These are phyloP conservation scores for Withania somnifera DNA, from an alignment of 305 asterid species.

Conservation along the genomic window DNA sequence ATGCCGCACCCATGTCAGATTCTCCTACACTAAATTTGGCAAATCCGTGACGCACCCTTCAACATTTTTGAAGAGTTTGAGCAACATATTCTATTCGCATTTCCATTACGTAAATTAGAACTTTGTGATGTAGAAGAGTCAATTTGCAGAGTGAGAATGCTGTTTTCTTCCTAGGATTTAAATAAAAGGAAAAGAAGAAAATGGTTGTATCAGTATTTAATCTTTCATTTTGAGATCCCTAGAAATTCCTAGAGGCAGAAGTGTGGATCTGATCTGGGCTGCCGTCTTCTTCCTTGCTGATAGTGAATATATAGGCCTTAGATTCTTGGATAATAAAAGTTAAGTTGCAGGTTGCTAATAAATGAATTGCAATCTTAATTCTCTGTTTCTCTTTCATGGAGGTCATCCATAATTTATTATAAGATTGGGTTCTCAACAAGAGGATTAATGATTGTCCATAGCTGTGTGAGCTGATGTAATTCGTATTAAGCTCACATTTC, in stretches of 20 bases:
- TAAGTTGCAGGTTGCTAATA: neutral
- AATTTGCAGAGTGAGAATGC: neutral
- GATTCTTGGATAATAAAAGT: neutral
- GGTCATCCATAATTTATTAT: neutral
- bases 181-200: neutral
- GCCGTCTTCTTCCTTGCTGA: neutral
- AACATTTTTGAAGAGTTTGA: too few relatives aligned
- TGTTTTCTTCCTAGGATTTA: neutral
- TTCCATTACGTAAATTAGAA: neutral
- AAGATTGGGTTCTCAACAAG: neutral
- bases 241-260: neutral
- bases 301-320: neutral
- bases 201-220: neutral
- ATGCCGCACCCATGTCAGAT: too few relatives aligned
- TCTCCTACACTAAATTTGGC: too few relatives aligned
- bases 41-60: too few relatives aligned
- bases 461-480: neutral
- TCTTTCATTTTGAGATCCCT: neutral
- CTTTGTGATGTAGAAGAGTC: neutral
- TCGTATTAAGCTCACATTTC: neutral
- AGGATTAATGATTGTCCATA: neutral
- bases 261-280: neutral
- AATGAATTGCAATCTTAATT: neutral
- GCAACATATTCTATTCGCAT: too few relatives aligned
- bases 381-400: neutral